phyloP scores from a whole-genome alignment of 208 protist genomes.

The Trichomonas tenax region DNA sequence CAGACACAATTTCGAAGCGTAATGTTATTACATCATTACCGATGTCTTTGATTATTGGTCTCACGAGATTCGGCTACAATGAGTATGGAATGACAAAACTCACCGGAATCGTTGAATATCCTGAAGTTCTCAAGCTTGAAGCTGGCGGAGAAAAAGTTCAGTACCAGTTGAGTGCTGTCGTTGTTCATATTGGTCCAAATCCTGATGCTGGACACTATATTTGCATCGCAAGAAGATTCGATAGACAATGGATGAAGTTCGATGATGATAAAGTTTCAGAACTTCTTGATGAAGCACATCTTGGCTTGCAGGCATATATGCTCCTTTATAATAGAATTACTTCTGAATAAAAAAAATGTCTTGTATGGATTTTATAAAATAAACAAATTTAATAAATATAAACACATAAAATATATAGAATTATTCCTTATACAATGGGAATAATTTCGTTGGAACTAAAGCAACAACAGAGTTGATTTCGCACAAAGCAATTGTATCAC shows the following conservation, averaged over 20 bases:
- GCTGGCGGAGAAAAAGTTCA: neutral
- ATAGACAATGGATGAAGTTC: neutral
- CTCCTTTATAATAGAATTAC: neutral
- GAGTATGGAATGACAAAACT: neutral
- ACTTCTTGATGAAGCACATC: neutral
- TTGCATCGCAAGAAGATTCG: neutral
- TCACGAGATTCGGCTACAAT: neutral
- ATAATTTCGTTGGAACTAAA: neutral
- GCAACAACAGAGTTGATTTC: neutral
- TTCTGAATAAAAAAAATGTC: neutral
- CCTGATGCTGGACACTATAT: neutral
- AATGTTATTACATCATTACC: neutral
- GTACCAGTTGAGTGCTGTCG: neutral
- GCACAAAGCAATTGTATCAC: neutral
- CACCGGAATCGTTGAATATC: neutral
- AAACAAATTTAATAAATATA: neutral
- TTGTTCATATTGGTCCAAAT: neutral
- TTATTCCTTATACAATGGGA: neutral
- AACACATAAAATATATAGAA: neutral
- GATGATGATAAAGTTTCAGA: neutral
- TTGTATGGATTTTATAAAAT: neutral
- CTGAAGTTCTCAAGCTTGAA: neutral
- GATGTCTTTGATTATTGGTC: neutral
- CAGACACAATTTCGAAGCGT: neutral
- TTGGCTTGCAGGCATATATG: neutral